Base-by-base conservation (phyloP, 257 asterid genomes). In the Sherardia arvensis region DNA sequence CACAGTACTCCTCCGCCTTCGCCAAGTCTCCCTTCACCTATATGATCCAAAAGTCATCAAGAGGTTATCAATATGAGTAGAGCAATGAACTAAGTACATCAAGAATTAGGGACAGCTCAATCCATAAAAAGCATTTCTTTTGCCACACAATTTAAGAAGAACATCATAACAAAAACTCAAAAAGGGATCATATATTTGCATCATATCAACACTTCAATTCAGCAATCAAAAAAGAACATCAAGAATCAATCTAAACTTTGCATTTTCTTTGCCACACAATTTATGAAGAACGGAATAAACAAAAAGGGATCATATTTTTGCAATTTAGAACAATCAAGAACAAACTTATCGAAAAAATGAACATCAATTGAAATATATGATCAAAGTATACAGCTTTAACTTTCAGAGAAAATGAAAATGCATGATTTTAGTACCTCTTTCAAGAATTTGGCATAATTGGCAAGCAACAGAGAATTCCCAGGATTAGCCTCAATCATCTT, bases 1-100 rank as follows among this genome's bases (percentile, higher is more conserved):
- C 95, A 58, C 84, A 90, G 53, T 82, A 91, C 84, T 88, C 96
- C 70, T 88, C 95, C 26, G 96, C 95, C 79, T 84, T 91, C 10
- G 53, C 80, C 32, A 77, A 63, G 57, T 91, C 92, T 25, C 95
- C 86, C 74, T 71, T 84, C 29, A 91, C 87, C 96, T 90, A 60
- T 30, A 30, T 68, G 15, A 67, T 40, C 20, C 11, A 43, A 14
- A 40, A 62, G 15, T 26, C 26, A 4, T 63, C 29, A 51, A 23
- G 0, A 12, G 40, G 3, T 55, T 7, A 64, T 10, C 32, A 51
- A n/a, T 0, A n/a, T n/a, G n/a, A n/a, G n/a, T n/a, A n/a, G n/a
- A n/a, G n/a, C n/a, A n/a, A n/a, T n/a, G n/a, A n/a, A n/a, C n/a
- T n/a, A n/a, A n/a, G n/a, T n/a, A n/a, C n/a, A n/a, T n/a, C n/a